phyloP scores from a whole-genome alignment of 169 alveolate genomes.

The Plasmodium relictum region DNA sequence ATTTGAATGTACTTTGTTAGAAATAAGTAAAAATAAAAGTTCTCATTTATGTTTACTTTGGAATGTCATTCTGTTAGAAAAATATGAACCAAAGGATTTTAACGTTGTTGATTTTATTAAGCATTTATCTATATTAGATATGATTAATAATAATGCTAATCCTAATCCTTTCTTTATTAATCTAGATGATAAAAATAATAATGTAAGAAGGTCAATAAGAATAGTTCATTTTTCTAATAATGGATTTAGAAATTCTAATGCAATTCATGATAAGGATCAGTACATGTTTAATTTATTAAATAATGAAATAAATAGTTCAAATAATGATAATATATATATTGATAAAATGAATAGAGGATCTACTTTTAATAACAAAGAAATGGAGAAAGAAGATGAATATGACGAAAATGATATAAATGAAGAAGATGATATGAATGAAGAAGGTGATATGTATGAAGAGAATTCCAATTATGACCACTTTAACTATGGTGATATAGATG shows the following conservation, averaged over 20 bases:
- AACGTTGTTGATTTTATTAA: slow-evolving; percentile 47
- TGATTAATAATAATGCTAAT: slow-evolving; percentile 35
- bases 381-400: slow-evolving; percentile 19
- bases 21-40: slow-evolving; percentile 45
- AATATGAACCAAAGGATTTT: slow-evolving; percentile 6
- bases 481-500: too few species aligned
- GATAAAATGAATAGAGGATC: neutral
- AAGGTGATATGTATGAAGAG: slow-evolving; percentile 7
- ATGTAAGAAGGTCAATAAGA: slow-evolving; percentile 13
- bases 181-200: neutral
- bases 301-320: too few species aligned
- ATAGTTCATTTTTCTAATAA: slow-evolving; percentile 7
- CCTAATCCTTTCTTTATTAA: slow-evolving; percentile 46
- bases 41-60: slow-evolving; percentile 50
- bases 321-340: neutral
- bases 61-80: slow-evolving; percentile 36
- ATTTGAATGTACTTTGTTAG: slow-evolving; percentile 56
- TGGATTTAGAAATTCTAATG: neutral
- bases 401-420: neutral
- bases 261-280: neutral
- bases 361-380: neutral
- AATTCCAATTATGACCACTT: too few species aligned
- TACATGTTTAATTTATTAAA: slow-evolving; percentile 1
- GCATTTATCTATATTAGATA: slow-evolving; percentile 39
- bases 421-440: neutral